A percentile compares a stretch with the other conserved stretches of the same genome.
Evolutionary conservation across 306 rosid species (phyloP).

Genomic region (Malus asiatica): DNA sequence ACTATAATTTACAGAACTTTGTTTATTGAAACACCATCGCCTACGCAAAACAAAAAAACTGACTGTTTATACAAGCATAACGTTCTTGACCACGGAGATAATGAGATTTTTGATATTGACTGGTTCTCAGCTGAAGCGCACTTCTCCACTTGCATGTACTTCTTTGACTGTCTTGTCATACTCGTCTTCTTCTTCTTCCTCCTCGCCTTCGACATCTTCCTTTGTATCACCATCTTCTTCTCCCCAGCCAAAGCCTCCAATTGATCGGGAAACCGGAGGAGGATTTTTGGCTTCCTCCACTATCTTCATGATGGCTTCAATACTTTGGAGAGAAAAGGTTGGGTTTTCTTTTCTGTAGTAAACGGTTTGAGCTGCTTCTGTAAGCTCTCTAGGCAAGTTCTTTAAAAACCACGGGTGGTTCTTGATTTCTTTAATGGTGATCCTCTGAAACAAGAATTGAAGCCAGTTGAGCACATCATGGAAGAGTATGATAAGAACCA

Average conservation of each 20-base stretch:
- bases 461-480: slow-evolving; percentile 14
- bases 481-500: neutral
- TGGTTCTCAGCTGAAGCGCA: slow-evolving; percentile 31
- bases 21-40: slow-evolving; percentile 27
- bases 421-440: slow-evolving; percentile 74
- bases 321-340: slow-evolving; percentile 60
- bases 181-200: slow-evolving; percentile 46
- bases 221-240: slow-evolving; percentile 47
- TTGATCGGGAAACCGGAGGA: slow-evolving; percentile 44
- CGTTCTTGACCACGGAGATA: slow-evolving; percentile 20
- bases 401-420: slow-evolving; percentile 73
- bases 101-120: slow-evolving; percentile 17
- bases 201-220: slow-evolving; percentile 29
- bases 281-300: slow-evolving; percentile 66
- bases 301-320: slow-evolving; percentile 67
- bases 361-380: slow-evolving; percentile 63
- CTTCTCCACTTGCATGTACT: slow-evolving; percentile 64
- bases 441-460: slow-evolving; percentile 46
- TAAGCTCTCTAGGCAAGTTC: slow-evolving; percentile 81
- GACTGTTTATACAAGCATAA: slow-evolving; percentile 31
- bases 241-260: slow-evolving; percentile 74
- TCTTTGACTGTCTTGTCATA: slow-evolving; percentile 72
- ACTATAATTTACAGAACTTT: slow-evolving; percentile 28
- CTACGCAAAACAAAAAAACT: slow-evolving; percentile 17
- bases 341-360: slow-evolving; percentile 73